Evolutionary conservation across 305 asterid species (phyloP).

Genomic region (Plantago rigida): DNA sequence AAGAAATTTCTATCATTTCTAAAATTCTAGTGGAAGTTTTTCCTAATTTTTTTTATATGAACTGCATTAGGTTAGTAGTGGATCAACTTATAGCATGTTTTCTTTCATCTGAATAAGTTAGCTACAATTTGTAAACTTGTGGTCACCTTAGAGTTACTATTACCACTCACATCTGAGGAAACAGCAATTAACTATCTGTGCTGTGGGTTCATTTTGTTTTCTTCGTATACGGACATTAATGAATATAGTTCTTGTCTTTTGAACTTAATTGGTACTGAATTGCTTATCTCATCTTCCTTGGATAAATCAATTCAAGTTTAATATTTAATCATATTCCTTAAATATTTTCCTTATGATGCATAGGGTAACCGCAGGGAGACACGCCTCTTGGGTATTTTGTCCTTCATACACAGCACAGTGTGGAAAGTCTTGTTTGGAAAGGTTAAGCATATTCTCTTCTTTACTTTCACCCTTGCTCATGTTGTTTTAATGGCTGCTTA

Average conservation of each 20-base stretch:
- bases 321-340: not conserved
- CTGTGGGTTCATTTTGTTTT: not conserved
- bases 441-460: constrained; percentile 30
- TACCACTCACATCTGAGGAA: not conserved
- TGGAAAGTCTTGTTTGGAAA: constrained; percentile 82
- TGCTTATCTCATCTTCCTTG: constrained; percentile 1
- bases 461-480: not conserved
- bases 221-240: not conserved
- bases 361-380: constrained; percentile 97
- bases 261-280: not conserved
- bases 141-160: too few species aligned
- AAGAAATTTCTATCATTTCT: too few species aligned
- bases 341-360: constrained; percentile 20
- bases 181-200: not conserved
- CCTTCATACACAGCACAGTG: constrained; percentile 92
- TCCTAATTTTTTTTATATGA: too few species aligned
- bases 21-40: too few species aligned
- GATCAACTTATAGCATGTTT: too few species aligned
- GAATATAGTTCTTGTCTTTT: not conserved
- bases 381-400: constrained; percentile 70
- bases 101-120: too few species aligned
- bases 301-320: not conserved
- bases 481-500: not conserved
- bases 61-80: too few species aligned
- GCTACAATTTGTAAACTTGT: too few species aligned